Evolutionary conservation across 805 yeast species (phyloP).

Genomic region (Sugiyamaella valdiviana): DNA sequence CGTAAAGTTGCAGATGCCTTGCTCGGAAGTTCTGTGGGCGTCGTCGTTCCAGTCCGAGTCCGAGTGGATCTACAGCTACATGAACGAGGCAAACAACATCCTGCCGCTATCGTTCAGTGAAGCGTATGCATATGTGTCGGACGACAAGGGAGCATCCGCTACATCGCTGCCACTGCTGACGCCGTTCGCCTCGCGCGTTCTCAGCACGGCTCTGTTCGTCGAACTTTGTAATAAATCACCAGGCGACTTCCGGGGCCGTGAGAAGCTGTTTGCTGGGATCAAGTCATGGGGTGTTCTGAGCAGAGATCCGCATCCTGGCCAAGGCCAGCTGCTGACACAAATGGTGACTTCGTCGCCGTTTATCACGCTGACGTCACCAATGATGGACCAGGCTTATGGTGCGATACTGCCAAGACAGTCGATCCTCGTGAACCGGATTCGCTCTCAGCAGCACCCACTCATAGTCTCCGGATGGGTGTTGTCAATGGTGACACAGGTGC

Average conservation of each 20-base stretch:
- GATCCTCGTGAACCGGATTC: conserved; percentile 4
- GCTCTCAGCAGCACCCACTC: conserved; percentile 20
- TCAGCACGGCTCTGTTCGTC: conserved; percentile 24
- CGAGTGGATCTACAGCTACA: conserved; percentile 19
- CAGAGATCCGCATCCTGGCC: conserved; percentile 19
- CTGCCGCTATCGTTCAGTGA: conserved; percentile 16
- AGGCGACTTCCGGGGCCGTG: conserved; percentile 8
- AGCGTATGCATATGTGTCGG: conserved; percentile 16
- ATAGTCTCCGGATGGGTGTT: conserved; percentile 16
- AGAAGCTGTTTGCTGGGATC: conserved; percentile 1
- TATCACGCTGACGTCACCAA: conserved; percentile 11
- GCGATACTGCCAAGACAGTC: conserved; percentile 4
- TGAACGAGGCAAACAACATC: conserved; percentile 5
- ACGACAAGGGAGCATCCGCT: background rate
- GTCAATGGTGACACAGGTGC: conserved; percentile 15
- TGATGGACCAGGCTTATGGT: conserved; percentile 12
- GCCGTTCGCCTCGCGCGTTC: conserved; percentile 21
- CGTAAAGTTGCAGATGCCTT: conserved; percentile 24
- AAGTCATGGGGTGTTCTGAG: conserved; percentile 8
- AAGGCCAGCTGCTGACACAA: conserved; percentile 16
- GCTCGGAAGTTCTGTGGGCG: conserved; percentile 31
- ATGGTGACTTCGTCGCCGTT: conserved; percentile 9
- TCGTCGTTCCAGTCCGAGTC: conserved; percentile 19
- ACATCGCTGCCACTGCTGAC: conserved; percentile 10
- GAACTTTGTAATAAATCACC: conserved; percentile 17